Conservation (phyloP, 2,329 filamentous ascomycete species). For the Aspergillaceae sp. region DNA sequence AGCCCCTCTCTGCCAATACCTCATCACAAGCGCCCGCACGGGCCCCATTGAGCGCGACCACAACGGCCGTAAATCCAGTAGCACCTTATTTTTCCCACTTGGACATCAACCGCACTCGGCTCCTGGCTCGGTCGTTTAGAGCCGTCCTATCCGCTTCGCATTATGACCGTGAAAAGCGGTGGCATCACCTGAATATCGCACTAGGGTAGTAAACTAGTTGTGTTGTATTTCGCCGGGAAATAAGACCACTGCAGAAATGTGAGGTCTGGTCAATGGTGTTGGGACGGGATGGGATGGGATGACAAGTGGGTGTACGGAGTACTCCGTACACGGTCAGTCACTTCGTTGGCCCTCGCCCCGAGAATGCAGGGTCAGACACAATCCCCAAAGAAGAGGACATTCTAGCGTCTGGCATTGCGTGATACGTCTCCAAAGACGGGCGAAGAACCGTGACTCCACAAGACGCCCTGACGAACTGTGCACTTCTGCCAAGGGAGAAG, state of each 20-base stretch:
- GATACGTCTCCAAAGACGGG: slow-evolving; percentile 67
- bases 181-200: slow-evolving; percentile 44
- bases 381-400: slow-evolving; percentile 44
- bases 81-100: slow-evolving; percentile 13
- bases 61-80: slow-evolving; percentile 14
- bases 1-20: slow-evolving; percentile 1
- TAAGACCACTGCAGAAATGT: slow-evolving; percentile 54
- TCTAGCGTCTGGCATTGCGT: slow-evolving; percentile 58
- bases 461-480: slow-evolving; percentile 31
- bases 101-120: slow-evolving; percentile 10
- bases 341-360: slow-evolving; percentile 47
- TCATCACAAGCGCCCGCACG: slow-evolving; percentile 2
- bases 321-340: too few relatives aligned
- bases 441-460: slow-evolving; percentile 66
- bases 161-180: slow-evolving; percentile 1
- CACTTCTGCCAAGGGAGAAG: neutral
- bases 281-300: slow-evolving; percentile 65
- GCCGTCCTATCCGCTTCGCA: slow-evolving; percentile 1
- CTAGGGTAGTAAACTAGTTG: slow-evolving; percentile 60
- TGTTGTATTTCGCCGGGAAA: slow-evolving; percentile 60
- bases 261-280: slow-evolving; percentile 62
- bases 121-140: slow-evolving; percentile 3
- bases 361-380: neutral
- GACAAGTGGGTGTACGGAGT: slow-evolving; percentile 70
- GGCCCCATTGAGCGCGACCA: slow-evolving; percentile 11